Base-by-base conservation (phyloP, 2,329 filamentous ascomycete genomes). In the Botrytis hyacinthi region DNA sequence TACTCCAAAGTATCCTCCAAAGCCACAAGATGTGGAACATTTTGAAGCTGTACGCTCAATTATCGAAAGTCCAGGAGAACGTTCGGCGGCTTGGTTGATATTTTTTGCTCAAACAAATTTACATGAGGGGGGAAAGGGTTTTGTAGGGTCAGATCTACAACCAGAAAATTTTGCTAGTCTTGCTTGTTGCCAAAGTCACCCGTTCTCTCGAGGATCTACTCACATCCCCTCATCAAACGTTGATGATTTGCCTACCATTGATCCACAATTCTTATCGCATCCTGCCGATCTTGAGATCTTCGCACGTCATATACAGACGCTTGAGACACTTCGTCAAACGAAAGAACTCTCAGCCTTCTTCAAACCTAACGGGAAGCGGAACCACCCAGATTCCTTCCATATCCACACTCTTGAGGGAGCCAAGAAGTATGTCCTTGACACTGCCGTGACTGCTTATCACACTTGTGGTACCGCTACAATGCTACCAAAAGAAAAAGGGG, bases 211-310 rank as follows among this genome's bases (percentile, higher is more conserved):
- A 5, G 40, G 40, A 42, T 42, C 70, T 42, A 85, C 88, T 63
- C 89, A 91, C 80, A 87, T 90, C 75, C 79, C 80, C 14, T 81
- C 82, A 2, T 73, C 82, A 1, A 80, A 84, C 29, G 77, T 83
- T 20, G 76, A 80, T 7, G 82, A 82, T 7, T 75, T 80, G 20
- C 84, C 85, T 0, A 80, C 83, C 29, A 88, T 89, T 29, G 59
- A 65, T 65, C 22, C 67, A 51, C 42, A 20, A 51, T 71, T 54
- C 46, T 35, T 71, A 26, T 71, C 44, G 14, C 32, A 73, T 59
- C 67, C 46, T 29, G 46, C 51, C n/a, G 72, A 73, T 59, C 46
- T 71, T 8, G 67, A 73, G 44, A 65, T 71, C 14, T 51, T 73
- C 16, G 60, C 67, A 42, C 46, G 46, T 29, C 59, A 71, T 40